These are phyloP conservation scores for Malassezia slooffiae DNA, from an alignment of 1,284 basidiomycete genomes.

Conservation along the genomic window DNA sequence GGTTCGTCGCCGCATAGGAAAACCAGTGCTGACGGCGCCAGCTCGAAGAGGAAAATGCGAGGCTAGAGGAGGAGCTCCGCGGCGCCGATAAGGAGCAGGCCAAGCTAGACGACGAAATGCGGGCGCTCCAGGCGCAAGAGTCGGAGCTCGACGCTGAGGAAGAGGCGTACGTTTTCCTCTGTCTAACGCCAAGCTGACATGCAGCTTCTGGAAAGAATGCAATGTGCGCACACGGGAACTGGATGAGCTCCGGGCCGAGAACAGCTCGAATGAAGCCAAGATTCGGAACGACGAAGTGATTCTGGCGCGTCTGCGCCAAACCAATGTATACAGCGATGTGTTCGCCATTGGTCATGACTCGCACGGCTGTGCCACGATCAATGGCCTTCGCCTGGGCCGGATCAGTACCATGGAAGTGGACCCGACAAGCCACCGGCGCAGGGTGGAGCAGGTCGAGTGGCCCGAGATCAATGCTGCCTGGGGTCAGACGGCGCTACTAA, in stretches of 20 bases:
- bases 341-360: slow-evolving; percentile 95
- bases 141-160: slow-evolving; percentile 63
- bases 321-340: slow-evolving; percentile 96
- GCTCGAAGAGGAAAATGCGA: slow-evolving; percentile 17
- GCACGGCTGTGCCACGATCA: slow-evolving; percentile 74
- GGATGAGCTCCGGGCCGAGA: slow-evolving; percentile 60
- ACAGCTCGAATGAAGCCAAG: slow-evolving; percentile 60
- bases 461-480: slow-evolving; percentile 97
- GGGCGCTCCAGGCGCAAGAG: slow-evolving; percentile 62
- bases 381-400: slow-evolving; percentile 79
- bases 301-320: slow-evolving; percentile 73
- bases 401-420: too few relatives aligned
- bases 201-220: slow-evolving; percentile 71
- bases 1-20: too few relatives aligned
- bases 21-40: slow-evolving; percentile 10
- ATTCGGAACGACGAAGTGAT: slow-evolving; percentile 48
- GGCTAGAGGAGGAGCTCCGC: slow-evolving; percentile 16
- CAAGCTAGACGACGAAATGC: slow-evolving; percentile 61
- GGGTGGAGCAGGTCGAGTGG: slow-evolving; percentile 64
- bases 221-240: slow-evolving; percentile 60
- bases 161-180: slow-evolving; percentile 58
- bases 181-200: slow-evolving; percentile 56
- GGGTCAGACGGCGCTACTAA: slow-evolving; percentile 83
- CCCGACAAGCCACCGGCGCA: slow-evolving; percentile 54
- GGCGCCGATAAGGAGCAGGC: slow-evolving; percentile 36